phyloP scores from a whole-genome alignment of 1,284 basidiomycete genomes.

The Inonotus obliquus region DNA sequence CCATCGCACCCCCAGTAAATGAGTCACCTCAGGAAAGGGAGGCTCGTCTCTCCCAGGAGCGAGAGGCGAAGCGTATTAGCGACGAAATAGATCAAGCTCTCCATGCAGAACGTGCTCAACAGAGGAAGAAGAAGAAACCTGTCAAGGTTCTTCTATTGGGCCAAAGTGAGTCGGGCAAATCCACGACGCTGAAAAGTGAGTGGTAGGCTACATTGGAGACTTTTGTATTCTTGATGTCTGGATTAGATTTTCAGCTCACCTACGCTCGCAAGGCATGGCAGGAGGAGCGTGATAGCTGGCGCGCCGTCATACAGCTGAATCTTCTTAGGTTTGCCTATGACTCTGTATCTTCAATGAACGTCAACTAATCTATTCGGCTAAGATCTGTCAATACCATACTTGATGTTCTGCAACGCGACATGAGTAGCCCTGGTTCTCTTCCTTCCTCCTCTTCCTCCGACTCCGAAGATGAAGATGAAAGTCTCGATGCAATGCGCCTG shows the following conservation, averaged over 20 bases:
- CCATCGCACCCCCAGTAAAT: conserved; percentile 54
- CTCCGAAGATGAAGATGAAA: conserved; percentile 27
- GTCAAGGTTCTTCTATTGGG: conserved; percentile 65
- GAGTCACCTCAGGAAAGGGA: conserved; percentile 54
- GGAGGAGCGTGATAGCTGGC: conserved; percentile 71
- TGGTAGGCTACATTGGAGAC: background rate
- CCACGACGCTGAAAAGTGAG: conserved; percentile 52
- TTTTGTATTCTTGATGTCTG: background rate
- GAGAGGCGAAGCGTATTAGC: conserved; percentile 56
- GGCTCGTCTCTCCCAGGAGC: conserved; percentile 50
- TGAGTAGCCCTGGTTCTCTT: background rate
- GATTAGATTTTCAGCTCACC: conserved; percentile 68
- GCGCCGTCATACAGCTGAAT: conserved; percentile 76
- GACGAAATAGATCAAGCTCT: conserved; percentile 63
- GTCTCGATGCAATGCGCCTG: conserved; percentile 36
- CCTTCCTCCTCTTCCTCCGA: conserved; percentile 16
- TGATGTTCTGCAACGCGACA: conserved; percentile 46
- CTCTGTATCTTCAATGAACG: conserved; percentile 51
- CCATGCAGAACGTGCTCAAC: conserved; percentile 54
- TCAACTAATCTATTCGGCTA: conserved; percentile 28
- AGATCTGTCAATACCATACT: conserved; percentile 71
- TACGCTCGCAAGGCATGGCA: conserved; percentile 75
- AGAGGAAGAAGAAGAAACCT: conserved; percentile 52
- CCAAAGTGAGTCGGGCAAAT: conserved; percentile 66
- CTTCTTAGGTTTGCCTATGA: conserved; percentile 69